Percentiles rank a stretch among this genome's conserved stretches.
Evolutionary conservation across 1,139 yeast genomes (phyloP).

Genomic region (Zygosaccharomyces sapae): DNA sequence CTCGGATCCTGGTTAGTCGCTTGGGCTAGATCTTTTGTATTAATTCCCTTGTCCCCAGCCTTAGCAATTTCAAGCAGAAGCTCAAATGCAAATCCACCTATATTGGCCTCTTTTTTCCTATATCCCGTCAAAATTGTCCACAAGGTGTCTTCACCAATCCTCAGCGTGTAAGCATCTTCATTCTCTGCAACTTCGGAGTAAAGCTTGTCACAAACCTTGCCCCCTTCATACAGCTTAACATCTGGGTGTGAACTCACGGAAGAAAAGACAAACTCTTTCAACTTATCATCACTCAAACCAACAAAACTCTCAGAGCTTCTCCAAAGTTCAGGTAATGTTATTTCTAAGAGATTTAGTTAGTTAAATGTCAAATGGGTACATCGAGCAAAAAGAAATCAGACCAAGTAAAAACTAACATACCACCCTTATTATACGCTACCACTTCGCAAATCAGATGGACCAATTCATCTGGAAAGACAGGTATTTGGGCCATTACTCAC

Average conservation of each 20-base stretch:
- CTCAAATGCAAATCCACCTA: constrained; percentile 44
- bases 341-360: constrained; percentile 16
- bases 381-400: background rate
- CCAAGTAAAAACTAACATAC: constrained; percentile 16
- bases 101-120: constrained; percentile 39
- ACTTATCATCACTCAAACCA: constrained; percentile 18
- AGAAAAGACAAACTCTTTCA: constrained; percentile 23
- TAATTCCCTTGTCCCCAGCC: constrained; percentile 51
- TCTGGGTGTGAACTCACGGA: constrained; percentile 20
- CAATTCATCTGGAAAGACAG: constrained; percentile 32
- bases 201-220: constrained; percentile 6
- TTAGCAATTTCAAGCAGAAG: constrained; percentile 49
- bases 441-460: constrained; percentile 27
- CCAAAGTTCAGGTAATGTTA: constrained; percentile 23
- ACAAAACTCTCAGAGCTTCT: constrained; percentile 18
- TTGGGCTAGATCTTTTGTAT: constrained; percentile 52
- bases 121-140: constrained; percentile 43
- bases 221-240: constrained; percentile 12
- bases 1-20: constrained; percentile 67
- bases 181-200: constrained; percentile 13
- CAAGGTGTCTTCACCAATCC: constrained; percentile 40
- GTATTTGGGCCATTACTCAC: constrained; percentile 4
- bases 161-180: constrained; percentile 23
- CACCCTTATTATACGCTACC: constrained; percentile 33
- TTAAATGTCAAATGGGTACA: background rate